Evolutionary conservation across 371 early-diverging fungal species (phyloP).

Genomic region (Actinomortierella ambigua): DNA sequence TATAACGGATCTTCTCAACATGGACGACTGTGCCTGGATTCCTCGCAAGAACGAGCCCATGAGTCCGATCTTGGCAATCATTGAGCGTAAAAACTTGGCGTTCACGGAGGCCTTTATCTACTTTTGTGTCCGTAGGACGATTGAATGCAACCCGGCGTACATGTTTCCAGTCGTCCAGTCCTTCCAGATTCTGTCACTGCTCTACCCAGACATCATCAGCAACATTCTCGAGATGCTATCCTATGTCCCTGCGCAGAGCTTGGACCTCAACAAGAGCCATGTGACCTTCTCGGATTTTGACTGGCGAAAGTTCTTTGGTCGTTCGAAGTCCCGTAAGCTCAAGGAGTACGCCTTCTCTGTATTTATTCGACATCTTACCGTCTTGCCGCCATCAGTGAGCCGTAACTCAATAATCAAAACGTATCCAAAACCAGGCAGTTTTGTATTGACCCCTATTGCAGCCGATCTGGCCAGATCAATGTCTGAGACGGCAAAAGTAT

Average conservation of each 20-base stretch:
- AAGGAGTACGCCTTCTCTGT: conserved; percentile 35
- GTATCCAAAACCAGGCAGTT: conserved; percentile 36
- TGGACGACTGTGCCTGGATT: conserved; percentile 41
- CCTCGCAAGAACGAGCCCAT: conserved; percentile 31
- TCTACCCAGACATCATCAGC: conserved; percentile 25
- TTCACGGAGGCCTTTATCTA: conserved; percentile 35
- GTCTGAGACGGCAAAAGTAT: conserved; percentile 2
- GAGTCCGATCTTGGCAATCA: conserved; percentile 37
- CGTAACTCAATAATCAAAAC: background rate
- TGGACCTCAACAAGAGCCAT: conserved; percentile 25
- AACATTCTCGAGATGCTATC: conserved; percentile 39
- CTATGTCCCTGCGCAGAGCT: conserved; percentile 38
- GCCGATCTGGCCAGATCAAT: no score
- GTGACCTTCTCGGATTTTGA: conserved; percentile 20
- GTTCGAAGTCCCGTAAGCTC: conserved; percentile 28
- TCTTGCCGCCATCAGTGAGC: no score
- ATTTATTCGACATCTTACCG: conserved; percentile 6
- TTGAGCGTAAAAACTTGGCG: conserved; percentile 29
- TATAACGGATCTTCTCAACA: conserved; percentile 30
- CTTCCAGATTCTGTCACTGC: conserved; percentile 31
- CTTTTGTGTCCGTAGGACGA: conserved; percentile 39
- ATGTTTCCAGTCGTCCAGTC: conserved; percentile 44
- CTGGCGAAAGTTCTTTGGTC: no score
- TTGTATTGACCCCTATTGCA: no score
- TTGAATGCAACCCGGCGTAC: conserved; percentile 41